Conservation (phyloP, 192 early-diverging fungal species). For the Dimargaris xerosporica region DNA sequence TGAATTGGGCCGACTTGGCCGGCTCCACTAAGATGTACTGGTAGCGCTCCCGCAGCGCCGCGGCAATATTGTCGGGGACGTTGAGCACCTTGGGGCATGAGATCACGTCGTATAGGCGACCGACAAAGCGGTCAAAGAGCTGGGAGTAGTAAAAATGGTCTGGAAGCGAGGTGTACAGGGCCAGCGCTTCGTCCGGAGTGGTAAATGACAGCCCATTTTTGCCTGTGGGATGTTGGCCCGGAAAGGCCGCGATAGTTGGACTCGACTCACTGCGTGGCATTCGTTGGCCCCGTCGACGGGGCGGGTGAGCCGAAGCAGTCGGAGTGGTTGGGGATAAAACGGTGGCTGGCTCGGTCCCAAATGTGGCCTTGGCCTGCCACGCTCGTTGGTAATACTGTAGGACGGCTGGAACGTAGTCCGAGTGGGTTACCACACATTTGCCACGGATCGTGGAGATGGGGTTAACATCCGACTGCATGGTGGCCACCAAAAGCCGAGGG, state of each 20-base stretch:
- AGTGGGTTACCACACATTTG: constrained; percentile 60
- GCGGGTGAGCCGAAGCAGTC: background rate
- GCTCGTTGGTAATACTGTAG: constrained; percentile 21
- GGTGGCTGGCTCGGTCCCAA: constrained; percentile 1
- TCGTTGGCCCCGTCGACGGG: background rate
- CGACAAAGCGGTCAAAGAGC: constrained; percentile 81
- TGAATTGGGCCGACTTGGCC: constrained; percentile 62
- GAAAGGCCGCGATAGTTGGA: background rate
- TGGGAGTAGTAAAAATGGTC: constrained; percentile 80
- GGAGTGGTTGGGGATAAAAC: background rate
- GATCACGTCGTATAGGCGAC: constrained; percentile 73
- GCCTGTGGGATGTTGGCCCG: background rate
- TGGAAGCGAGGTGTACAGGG: constrained; percentile 35
- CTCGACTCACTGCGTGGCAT: background rate
- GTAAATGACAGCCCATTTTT: background rate
- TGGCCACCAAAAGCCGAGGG: constrained; percentile 59
- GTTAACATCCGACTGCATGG: constrained; percentile 80
- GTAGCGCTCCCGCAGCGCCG: constrained; percentile 48
- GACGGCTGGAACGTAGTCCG: constrained; percentile 28
- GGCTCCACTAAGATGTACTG: constrained; percentile 76
- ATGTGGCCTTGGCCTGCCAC: constrained; percentile 19
- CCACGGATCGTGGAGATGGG: constrained; percentile 65
- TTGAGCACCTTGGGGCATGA: constrained; percentile 65
- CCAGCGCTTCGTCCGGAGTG: constrained; percentile 31
- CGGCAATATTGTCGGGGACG: constrained; percentile 53